Conservation (phyloP, 768 basidiomycete species). For the Lentinula edodes region DNA sequence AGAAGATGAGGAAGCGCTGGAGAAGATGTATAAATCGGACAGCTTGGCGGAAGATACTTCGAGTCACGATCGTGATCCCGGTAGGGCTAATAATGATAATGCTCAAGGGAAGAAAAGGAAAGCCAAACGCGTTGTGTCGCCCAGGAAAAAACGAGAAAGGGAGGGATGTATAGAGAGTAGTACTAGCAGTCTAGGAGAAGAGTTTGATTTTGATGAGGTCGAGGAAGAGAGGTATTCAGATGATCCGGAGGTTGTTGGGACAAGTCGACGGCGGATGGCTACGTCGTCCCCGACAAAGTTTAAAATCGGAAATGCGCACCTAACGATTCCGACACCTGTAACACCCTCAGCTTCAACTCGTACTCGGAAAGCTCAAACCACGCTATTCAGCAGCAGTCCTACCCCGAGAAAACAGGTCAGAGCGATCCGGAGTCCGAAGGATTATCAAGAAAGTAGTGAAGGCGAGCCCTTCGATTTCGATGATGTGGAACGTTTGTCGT, state of each 20-base stretch:
- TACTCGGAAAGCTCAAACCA: slow-evolving; percentile 2
- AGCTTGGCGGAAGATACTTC: slow-evolving; percentile 15
- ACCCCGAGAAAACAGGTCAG: background rate
- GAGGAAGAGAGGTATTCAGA: slow-evolving; percentile 8
- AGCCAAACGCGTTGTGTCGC: slow-evolving; percentile 3
- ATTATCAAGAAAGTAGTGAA: slow-evolving; percentile 15
- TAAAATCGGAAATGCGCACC: background rate
- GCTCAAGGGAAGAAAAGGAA: slow-evolving; percentile 11
- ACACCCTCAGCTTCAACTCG: background rate
- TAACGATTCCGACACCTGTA: background rate
- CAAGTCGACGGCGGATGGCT: background rate
- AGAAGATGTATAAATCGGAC: slow-evolving; percentile 23
- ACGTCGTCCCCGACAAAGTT: background rate
- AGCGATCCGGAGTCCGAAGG: background rate
- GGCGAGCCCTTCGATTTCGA: slow-evolving; percentile 24
- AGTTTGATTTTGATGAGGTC: slow-evolving; percentile 18
- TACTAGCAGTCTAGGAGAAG: slow-evolving; percentile 16
- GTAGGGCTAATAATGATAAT: background rate
- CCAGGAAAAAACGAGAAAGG: slow-evolving; percentile 5
- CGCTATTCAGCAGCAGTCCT: slow-evolving; percentile 13
- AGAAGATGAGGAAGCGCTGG: slow-evolving; percentile 24
- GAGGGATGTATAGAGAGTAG: background rate
- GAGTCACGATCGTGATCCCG: no score
- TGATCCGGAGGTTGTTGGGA: background rate
- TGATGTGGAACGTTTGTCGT: slow-evolving; percentile 9